These are phyloP conservation scores for Phytophthora quininea DNA, from an alignment of 352 stramenopile species.

Conservation along the genomic window DNA sequence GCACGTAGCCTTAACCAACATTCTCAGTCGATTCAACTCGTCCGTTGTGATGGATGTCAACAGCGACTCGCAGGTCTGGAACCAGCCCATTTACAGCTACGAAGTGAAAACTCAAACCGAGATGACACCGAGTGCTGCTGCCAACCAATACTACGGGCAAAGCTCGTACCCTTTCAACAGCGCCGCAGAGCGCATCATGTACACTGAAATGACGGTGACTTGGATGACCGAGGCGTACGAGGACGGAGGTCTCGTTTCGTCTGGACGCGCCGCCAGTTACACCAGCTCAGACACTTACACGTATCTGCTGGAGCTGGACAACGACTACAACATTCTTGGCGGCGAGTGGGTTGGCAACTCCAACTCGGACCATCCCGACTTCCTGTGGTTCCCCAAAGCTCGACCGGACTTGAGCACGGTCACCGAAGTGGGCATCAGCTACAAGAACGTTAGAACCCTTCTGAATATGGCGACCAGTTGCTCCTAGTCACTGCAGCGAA, in stretches of 20 bases:
- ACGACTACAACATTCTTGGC: slow-evolving; percentile 44
- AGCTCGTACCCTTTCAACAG: slow-evolving; percentile 60
- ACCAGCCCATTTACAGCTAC: slow-evolving; percentile 65
- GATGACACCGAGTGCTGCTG: slow-evolving; percentile 41
- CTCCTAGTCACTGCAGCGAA: slow-evolving; percentile 13
- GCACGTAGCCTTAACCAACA: slow-evolving; percentile 53
- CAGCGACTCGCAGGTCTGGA: slow-evolving; percentile 53
- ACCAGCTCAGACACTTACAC: slow-evolving; percentile 37
- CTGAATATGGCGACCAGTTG: slow-evolving; percentile 34
- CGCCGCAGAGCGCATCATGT: slow-evolving; percentile 41
- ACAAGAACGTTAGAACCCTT: slow-evolving; percentile 34
- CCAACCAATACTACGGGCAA: slow-evolving; percentile 40
- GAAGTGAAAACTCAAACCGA: slow-evolving; percentile 37
- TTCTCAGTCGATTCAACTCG: slow-evolving; percentile 45
- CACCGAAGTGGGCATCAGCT: slow-evolving; percentile 38
- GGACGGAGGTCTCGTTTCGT: slow-evolving; percentile 42
- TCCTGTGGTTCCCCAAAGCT: slow-evolving; percentile 40
- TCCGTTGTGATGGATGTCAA: slow-evolving; percentile 56
- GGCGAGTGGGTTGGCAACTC: slow-evolving; percentile 48
- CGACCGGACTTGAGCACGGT: slow-evolving; percentile 34
- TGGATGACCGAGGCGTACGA: slow-evolving; percentile 56
- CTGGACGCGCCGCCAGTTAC: slow-evolving; percentile 28
- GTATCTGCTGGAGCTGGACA: slow-evolving; percentile 50
- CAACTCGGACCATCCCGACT: slow-evolving; percentile 42
- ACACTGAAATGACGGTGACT: slow-evolving; percentile 49